A percentile compares a stretch with the other conserved stretches of the same genome.
These are phyloP conservation scores for Galerina marginata DNA, from an alignment of 768 basidiomycete genomes.

Conservation along the genomic window DNA sequence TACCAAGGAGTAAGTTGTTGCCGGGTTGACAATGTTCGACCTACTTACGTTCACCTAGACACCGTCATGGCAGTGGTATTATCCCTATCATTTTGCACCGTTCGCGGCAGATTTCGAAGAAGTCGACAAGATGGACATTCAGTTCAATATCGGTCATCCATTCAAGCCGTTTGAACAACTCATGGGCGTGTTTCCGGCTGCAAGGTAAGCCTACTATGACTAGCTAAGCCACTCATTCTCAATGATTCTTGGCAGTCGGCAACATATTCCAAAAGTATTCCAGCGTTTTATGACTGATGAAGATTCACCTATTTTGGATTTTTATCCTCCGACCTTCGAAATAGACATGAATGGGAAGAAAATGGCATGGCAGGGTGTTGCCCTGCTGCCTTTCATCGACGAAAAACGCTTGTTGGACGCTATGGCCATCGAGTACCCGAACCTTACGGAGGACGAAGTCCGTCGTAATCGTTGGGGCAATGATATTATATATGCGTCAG, in stretches of 20 bases:
- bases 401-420: conserved; percentile 81
- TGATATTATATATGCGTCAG: conserved; percentile 80
- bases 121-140: conserved; percentile 76
- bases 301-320: conserved; percentile 93
- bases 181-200: conserved; percentile 97
- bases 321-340: conserved; percentile 91
- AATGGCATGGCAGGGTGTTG: conserved; percentile 99
- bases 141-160: conserved; percentile 81
- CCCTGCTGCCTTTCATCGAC: conserved; percentile 95
- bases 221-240: neutral
- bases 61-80: conserved; percentile 99
- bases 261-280: conserved; percentile 87
- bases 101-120: conserved; percentile 95
- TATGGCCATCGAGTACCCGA: conserved; percentile 71
- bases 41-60: conserved; percentile 50
- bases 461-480: conserved; percentile 86
- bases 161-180: conserved; percentile 98
- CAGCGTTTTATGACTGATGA: conserved; percentile 87
- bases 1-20: conserved; percentile 86
- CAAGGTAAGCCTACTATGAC: conserved; percentile 58
- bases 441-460: conserved; percentile 82
- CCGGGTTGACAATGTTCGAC: conserved; percentile 2
- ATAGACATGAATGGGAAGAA: conserved; percentile 99
- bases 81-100: conserved; percentile 97
- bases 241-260: conserved; percentile 55